Evolutionary conservation across 148 eudicot species (phyloP).

Genomic region (Silene uniflora): DNA sequence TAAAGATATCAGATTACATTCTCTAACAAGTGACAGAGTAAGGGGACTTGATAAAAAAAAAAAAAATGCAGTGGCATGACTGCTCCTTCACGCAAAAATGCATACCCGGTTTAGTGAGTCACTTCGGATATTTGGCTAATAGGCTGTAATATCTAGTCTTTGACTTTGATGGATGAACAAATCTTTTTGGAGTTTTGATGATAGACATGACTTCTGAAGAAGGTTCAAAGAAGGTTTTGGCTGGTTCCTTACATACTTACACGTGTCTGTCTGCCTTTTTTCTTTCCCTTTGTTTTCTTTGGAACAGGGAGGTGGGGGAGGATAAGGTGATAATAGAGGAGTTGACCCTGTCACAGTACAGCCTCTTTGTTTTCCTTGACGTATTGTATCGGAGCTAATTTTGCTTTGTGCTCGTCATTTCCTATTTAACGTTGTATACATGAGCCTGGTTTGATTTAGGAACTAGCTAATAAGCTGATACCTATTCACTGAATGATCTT

Average conservation of each 20-base stretch:
- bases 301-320: background rate
- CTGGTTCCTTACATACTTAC: background rate
- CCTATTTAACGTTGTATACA: background rate
- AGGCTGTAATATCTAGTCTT: too few relatives aligned
- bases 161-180: too few relatives aligned
- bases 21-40: too few relatives aligned
- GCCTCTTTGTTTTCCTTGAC: background rate
- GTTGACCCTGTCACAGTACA: background rate
- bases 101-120: too few relatives aligned
- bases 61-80: too few relatives aligned
- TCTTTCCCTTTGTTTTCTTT: background rate
- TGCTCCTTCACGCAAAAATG: too few relatives aligned
- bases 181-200: too few relatives aligned
- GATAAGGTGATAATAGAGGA: background rate
- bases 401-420: background rate
- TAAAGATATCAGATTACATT: background rate
- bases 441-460: background rate
- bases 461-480: slow-evolving; percentile 12
- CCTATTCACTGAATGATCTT: slow-evolving; percentile 19
- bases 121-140: too few relatives aligned
- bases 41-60: too few relatives aligned
- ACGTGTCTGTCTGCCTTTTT: background rate
- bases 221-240: background rate
- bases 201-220: background rate
- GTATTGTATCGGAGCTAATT: background rate